A percentile compares a stretch with the other conserved stretches of the same genome.
These are phyloP conservation scores for Astrocystis sublimbata DNA, from an alignment of 495 filamentous ascomycete species.

Conservation along the genomic window DNA sequence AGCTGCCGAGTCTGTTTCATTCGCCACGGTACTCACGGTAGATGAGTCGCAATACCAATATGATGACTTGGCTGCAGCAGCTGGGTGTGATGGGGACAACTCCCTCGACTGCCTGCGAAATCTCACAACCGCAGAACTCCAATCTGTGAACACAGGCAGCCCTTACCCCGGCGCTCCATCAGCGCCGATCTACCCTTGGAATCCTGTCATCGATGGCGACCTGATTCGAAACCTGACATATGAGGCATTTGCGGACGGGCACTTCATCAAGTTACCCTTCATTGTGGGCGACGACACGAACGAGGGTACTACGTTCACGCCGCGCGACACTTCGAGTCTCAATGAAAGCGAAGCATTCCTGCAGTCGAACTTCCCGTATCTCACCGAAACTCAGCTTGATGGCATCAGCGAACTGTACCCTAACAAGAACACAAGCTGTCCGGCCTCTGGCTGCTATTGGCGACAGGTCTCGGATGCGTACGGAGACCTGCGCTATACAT, in stretches of 20 bases:
- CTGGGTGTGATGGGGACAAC: slow-evolving; percentile 51
- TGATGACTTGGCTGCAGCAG: slow-evolving; percentile 58
- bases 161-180: slow-evolving; percentile 54
- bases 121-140: slow-evolving; percentile 50
- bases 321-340: slow-evolving; percentile 46
- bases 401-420: slow-evolving; percentile 63
- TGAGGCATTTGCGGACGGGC: slow-evolving; percentile 54
- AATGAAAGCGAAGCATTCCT: slow-evolving; percentile 58
- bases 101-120: slow-evolving; percentile 60
- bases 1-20: slow-evolving; percentile 66
- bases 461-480: slow-evolving; percentile 62
- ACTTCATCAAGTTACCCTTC: slow-evolving; percentile 67
- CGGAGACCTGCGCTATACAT: slow-evolving; percentile 74
- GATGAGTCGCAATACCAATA: slow-evolving; percentile 65
- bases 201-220: slow-evolving; percentile 59
- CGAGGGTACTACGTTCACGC: slow-evolving; percentile 67
- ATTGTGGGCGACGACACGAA: slow-evolving; percentile 73
- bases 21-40: slow-evolving; percentile 59
- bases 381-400: slow-evolving; percentile 54
- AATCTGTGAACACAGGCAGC: slow-evolving; percentile 53
- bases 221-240: slow-evolving; percentile 63
- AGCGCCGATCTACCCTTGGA: slow-evolving; percentile 60
- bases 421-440: slow-evolving; percentile 41
- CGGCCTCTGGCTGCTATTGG: slow-evolving; percentile 55
- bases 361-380: slow-evolving; percentile 59